Evolutionary conservation across 2,329 filamentous ascomycete species (phyloP), one percentile per base, ranked within the genome.

Genomic region (Ascomycota sp.): DNA sequence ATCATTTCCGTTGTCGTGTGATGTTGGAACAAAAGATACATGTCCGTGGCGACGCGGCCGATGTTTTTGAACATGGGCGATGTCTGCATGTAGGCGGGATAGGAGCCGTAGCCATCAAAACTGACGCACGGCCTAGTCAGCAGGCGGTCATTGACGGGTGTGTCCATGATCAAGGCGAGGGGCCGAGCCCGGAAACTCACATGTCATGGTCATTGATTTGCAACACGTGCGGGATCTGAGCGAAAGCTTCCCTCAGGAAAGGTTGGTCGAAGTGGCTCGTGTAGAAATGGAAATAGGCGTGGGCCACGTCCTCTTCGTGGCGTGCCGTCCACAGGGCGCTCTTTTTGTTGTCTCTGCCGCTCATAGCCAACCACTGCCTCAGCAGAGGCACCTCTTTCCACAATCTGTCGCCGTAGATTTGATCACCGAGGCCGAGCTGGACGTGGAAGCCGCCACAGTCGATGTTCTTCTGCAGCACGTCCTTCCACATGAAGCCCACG

Each of bases 41-140:
- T 93, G 44, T 95, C 83, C 36, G 91, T 84, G 16, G 83, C 89
- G 39, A 98, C 76, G 28, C 89, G 73, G 21, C 89, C 89, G 47
- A 95, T 92, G 49, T 95, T 95, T 58, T 92, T 93, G 63, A 98
- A 95, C 58, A 95, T 83, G 41, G 92, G 77, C 12, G 83, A 93
- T 43, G 80, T 80, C 50, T 98, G 89, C 86, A 98, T 95, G 51
- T 95, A 91, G 40, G 92, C 83, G 0, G 89, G 89, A 47, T 95
- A 98, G 1, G 83, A 92, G 25, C 89, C 89, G 45, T 89, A 98
- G 24, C 89, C 89, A 48, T 98, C 89, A 44, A 98, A 98, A 37
- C 82, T 92, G 12, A 8, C 9, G 24, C 24, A 3, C 13, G 9
- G 13, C 27, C 34, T 13, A 34, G 16, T 30, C 9, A 24, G n/a